These are phyloP conservation scores for Paramecium pentaurelia DNA, from an alignment of 73 alveolate genomes.

Conservation along the genomic window DNA sequence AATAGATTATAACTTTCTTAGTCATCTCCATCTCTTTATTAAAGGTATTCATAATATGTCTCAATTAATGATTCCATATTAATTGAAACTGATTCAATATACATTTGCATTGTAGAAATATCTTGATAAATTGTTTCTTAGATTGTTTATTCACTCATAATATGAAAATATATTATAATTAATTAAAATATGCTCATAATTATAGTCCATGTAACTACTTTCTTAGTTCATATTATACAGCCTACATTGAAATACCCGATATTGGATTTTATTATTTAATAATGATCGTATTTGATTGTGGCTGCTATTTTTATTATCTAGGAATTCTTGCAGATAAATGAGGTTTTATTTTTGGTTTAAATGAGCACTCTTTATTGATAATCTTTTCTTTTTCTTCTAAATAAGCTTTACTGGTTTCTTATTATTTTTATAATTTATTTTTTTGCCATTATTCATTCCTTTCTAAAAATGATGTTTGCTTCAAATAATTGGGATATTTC, in stretches of 20 bases:
- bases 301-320: background rate
- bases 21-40: background rate
- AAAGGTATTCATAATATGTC: background rate
- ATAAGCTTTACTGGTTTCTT: background rate
- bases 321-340: background rate
- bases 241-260: background rate
- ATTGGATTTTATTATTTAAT: background rate
- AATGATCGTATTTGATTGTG: background rate
- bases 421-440: background rate
- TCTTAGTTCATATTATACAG: background rate
- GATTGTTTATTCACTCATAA: background rate
- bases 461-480: background rate
- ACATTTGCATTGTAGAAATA: background rate
- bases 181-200: background rate
- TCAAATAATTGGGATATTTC: background rate
- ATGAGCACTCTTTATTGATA: background rate
- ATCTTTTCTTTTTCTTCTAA: background rate
- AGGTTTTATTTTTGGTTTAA: background rate
- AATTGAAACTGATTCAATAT: background rate
- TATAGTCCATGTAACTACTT: background rate
- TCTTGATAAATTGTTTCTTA: background rate
- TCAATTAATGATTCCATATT: background rate
- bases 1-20: background rate
- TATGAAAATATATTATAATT: background rate
- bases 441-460: conserved; percentile 1